These are phyloP conservation scores for Pyrenula massariospora DNA, from an alignment of 495 filamentous ascomycete species.

Conservation along the genomic window DNA sequence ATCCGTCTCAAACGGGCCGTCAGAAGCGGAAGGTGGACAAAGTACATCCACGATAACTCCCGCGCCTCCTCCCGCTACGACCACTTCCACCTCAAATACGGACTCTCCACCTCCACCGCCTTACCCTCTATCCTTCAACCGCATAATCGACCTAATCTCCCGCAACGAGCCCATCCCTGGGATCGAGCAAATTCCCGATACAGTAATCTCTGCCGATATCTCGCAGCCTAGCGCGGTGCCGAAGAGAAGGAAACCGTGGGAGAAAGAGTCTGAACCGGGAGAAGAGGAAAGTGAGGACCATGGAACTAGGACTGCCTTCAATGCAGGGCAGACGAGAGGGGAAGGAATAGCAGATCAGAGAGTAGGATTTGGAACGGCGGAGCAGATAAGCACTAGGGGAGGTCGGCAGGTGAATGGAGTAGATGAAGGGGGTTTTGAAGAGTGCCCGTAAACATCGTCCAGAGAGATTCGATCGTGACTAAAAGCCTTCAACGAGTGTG, in stretches of 20 bases:
- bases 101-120: conserved; percentile 30
- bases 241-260: conserved; percentile 71
- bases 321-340: too few relatives aligned
- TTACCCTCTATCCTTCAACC: conserved; percentile 78
- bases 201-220: conserved; percentile 53
- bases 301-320: not conserved
- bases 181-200: conserved; percentile 81
- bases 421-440: too few relatives aligned
- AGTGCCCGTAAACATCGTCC: too few relatives aligned
- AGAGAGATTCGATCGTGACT: too few relatives aligned
- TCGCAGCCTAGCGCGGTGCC: conserved; percentile 33
- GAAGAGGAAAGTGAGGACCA: conserved; percentile 5
- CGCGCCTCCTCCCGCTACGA: conserved; percentile 1
- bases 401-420: too few relatives aligned
- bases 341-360: too few relatives aligned
- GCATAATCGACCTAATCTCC: conserved; percentile 81
- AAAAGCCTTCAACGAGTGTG: not conserved
- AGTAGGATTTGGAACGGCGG: too few relatives aligned
- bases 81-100: not conserved
- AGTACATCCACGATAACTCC: not conserved
- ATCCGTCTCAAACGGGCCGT: not conserved
- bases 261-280: conserved; percentile 25
- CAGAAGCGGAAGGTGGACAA: not conserved
- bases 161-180: conserved; percentile 77
- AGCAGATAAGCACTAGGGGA: too few relatives aligned